Conservation (phyloP, 352 stramenopile genomes). For the Globisporangium viniferum region DNA sequence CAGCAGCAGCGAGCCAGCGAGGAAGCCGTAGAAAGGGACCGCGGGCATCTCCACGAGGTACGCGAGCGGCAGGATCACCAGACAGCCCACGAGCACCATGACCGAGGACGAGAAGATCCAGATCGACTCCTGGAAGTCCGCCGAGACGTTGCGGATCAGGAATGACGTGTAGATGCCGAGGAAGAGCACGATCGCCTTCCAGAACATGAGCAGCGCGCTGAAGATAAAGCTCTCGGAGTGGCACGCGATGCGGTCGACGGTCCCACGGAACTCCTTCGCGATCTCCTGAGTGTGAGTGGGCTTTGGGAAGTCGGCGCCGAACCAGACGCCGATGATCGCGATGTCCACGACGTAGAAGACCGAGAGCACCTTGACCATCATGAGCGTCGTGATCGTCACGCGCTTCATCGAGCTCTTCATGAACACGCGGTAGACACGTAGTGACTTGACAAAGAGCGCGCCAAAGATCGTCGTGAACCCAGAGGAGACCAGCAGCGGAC, state of each 20-base stretch:
- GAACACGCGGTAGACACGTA: constrained; percentile 62
- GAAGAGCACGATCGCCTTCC: constrained; percentile 7
- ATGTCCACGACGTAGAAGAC: constrained; percentile 8
- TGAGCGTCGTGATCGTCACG: background rate
- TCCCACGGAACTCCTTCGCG: background rate
- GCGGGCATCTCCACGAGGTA: constrained; percentile 35
- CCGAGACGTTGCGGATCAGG: constrained; percentile 12
- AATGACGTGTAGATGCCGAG: constrained; percentile 10
- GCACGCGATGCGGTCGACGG: constrained; percentile 1
- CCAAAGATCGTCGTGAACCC: constrained; percentile 49
- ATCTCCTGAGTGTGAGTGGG: background rate
- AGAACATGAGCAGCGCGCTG: constrained; percentile 13
- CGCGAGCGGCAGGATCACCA: constrained; percentile 35
- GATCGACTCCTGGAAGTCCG: constrained; percentile 14
- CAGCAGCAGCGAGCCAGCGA: constrained; percentile 21
- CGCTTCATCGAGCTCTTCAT: constrained; percentile 33
- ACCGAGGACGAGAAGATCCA: constrained; percentile 28
- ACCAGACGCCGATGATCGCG: constrained; percentile 5
- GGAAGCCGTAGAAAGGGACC: constrained; percentile 25
- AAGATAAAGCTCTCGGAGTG: constrained; percentile 16
- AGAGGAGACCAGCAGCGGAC: constrained; percentile 31
- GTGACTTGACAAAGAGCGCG: constrained; percentile 41
- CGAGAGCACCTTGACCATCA: constrained; percentile 5
- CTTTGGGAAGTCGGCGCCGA: background rate
- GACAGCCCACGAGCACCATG: constrained; percentile 25